Evolutionary conservation across 805 yeast genomes (phyloP), one percentile per base, ranked within the genome.

Genomic region (Saccharomycodes ludwigii): DNA sequence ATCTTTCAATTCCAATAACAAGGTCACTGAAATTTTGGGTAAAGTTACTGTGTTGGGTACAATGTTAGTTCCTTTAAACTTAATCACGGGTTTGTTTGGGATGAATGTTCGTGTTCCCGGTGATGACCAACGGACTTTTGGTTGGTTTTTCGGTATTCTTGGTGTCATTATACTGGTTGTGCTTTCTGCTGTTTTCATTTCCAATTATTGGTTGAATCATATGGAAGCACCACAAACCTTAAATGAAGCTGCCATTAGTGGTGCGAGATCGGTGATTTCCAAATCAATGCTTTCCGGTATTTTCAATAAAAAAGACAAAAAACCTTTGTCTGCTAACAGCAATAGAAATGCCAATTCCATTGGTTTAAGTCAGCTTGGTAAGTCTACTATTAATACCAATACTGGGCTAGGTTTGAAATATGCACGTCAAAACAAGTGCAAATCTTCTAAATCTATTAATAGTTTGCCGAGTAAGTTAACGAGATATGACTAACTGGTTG

Each of bases 41-140:
- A 80, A 81, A 49, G 94, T 86, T 17, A 86, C 98, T 0, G 47
- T 88, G 37, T 61, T 88, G 21, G 97, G 96, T 67, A 85, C 96
- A 0, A 65, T 88, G 46, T 62, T 88, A 19, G 79, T 88, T 40
- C 97, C 97, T 11, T 66, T 88, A 65, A 88, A 88, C 52, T 61
- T 88, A 36, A 68, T 88, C 27, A 84, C 96, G 2, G 95, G 96
- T 52, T 50, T 86, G 40, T 88, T 88, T 57, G 96, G 96, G 47
- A 88, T 88, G 98, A 88, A 88, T 55, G 97, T 88, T 13, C 56
- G 45, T 9, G 80, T 88, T 18, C 96, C 96, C 0, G 95, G 95
- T 18, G 57, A 68, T 37, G 59, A 43, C 10, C 39, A 17, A 3
- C 6, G 22, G 8, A 59, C 56, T 27, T 54, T 66, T 24, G 69